Percentiles rank a stretch among this genome's conserved stretches.
Conservation (phyloP, 768 basidiomycete species). For the Mycena latifolia region DNA sequence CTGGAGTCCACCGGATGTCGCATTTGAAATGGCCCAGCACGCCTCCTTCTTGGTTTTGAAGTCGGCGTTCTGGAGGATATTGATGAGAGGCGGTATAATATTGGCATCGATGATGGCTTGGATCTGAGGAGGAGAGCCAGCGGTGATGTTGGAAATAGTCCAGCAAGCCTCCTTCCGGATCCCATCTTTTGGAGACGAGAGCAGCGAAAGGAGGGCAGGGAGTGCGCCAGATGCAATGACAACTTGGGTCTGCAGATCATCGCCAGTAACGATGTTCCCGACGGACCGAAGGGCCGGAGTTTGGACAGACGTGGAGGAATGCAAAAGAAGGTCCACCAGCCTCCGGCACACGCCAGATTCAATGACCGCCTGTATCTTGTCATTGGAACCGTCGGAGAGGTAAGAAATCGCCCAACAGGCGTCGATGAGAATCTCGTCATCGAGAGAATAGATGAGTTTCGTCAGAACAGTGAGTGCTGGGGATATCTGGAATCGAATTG, state of each 20-base stretch:
- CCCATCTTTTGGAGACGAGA: slow-evolving; percentile 98
- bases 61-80: slow-evolving; percentile 97
- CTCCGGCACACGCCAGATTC: slow-evolving; percentile 98
- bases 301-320: slow-evolving; percentile 94
- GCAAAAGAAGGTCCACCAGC: slow-evolving; percentile 97
- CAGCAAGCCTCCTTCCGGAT: slow-evolving; percentile 99
- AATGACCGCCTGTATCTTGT: slow-evolving; percentile 99
- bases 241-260: slow-evolving; percentile 99
- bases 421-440: slow-evolving; percentile 99
- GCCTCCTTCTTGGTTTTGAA: slow-evolving; percentile 99
- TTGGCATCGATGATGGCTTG: slow-evolving; percentile 98
- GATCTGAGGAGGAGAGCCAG: slow-evolving; percentile 96
- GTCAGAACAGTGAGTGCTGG: slow-evolving; percentile 97
- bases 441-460: slow-evolving; percentile 98
- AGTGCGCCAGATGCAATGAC: slow-evolving; percentile 98
- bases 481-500: slow-evolving; percentile 77
- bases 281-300: slow-evolving; percentile 98
- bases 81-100: slow-evolving; percentile 97
- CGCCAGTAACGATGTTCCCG: slow-evolving; percentile 99
- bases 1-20: slow-evolving; percentile 96
- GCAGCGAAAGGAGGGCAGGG: slow-evolving; percentile 90
- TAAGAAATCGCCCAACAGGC: slow-evolving; percentile 99
- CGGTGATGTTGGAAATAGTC: slow-evolving; percentile 99
- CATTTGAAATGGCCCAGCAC: slow-evolving; percentile 99
- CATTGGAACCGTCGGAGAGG: slow-evolving; percentile 97